phyloP scores from a whole-genome alignment of 768 basidiomycete genomes.

The Trametes coccinea region DNA sequence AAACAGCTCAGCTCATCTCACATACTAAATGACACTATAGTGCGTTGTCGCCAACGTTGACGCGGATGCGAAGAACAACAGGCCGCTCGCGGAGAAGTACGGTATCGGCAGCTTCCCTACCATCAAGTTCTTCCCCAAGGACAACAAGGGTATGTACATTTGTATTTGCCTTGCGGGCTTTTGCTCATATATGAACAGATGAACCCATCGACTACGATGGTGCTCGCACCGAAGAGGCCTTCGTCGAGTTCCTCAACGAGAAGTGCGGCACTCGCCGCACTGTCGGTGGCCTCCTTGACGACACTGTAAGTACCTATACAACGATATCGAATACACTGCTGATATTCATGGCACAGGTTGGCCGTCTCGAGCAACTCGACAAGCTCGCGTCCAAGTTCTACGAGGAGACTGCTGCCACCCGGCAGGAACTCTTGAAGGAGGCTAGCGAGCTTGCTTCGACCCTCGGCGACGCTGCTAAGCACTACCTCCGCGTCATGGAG shows the following conservation, averaged over 20 bases:
- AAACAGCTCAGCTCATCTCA: not conserved
- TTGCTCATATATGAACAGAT: constrained; percentile 28
- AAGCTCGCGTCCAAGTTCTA: constrained; percentile 75
- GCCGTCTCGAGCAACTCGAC: constrained; percentile 78
- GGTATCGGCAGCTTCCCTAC: constrained; percentile 85
- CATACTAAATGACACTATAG: constrained; percentile 37
- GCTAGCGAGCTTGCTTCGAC: constrained; percentile 55
- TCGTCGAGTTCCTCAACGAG: constrained; percentile 80
- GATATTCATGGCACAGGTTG: constrained; percentile 54
- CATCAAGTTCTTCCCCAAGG: constrained; percentile 91
- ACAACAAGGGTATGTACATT: constrained; percentile 41
- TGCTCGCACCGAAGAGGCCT: constrained; percentile 70
- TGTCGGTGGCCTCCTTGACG: constrained; percentile 77
- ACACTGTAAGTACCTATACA: constrained; percentile 46
- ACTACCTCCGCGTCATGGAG: constrained; percentile 91
- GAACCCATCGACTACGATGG: constrained; percentile 65
- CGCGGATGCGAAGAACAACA: constrained; percentile 83
- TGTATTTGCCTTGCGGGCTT: not conserved
- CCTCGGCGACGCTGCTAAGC: constrained; percentile 56
- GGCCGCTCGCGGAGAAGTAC: constrained; percentile 67
- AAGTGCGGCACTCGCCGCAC: constrained; percentile 85
- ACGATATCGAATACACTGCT: not conserved
- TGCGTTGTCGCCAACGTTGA: constrained; percentile 91
- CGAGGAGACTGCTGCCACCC: constrained; percentile 52
- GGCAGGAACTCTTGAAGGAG: constrained; percentile 64